These are phyloP conservation scores for Claviceps paspali DNA, from an alignment of 2,329 filamentous ascomycete genomes.

Conservation along the genomic window DNA sequence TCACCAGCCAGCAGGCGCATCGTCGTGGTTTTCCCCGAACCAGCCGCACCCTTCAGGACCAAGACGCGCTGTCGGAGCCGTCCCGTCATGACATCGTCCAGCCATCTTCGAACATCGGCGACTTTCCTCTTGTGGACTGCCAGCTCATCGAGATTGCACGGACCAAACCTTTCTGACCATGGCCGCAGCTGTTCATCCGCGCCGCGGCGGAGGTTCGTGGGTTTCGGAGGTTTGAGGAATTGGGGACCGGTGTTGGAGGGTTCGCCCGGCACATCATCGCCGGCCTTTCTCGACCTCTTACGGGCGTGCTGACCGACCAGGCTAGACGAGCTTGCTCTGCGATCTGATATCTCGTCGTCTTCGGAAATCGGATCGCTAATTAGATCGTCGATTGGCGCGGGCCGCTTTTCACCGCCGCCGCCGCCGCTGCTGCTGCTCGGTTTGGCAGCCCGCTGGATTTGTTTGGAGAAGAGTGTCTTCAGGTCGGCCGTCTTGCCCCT, in stretches of 20 bases:
- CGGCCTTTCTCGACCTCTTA: conserved; percentile 31
- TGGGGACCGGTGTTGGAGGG: conserved; percentile 28
- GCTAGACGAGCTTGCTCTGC: conserved; percentile 35
- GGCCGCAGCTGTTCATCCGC: conserved; percentile 48
- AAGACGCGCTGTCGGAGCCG: conserved; percentile 55
- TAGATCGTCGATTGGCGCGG: conserved; percentile 29
- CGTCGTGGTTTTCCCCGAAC: conserved; percentile 86
- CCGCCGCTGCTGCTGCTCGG: conserved; percentile 12
- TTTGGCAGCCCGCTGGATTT: conserved; percentile 34
- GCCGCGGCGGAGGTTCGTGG: conserved; percentile 10
- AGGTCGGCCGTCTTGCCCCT: conserved; percentile 41
- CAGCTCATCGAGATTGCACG: conserved; percentile 61
- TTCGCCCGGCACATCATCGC: conserved; percentile 11
- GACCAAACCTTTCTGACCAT: conserved; percentile 79
- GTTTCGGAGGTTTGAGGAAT: conserved; percentile 31
- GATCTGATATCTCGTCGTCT: conserved; percentile 39
- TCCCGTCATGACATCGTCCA: conserved; percentile 58
- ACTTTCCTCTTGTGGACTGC: conserved; percentile 94
- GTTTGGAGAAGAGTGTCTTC: conserved; percentile 44
- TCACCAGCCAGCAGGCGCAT: conserved; percentile 61
- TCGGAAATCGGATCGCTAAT: conserved; percentile 44
- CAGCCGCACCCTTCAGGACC: conserved; percentile 78
- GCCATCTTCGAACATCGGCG: conserved; percentile 67
- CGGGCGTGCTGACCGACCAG: conserved; percentile 39
- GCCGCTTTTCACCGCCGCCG: conserved; percentile 11